These are phyloP conservation scores for Calocera cornea DNA, from an alignment of 768 basidiomycete genomes.

Conservation along the genomic window DNA sequence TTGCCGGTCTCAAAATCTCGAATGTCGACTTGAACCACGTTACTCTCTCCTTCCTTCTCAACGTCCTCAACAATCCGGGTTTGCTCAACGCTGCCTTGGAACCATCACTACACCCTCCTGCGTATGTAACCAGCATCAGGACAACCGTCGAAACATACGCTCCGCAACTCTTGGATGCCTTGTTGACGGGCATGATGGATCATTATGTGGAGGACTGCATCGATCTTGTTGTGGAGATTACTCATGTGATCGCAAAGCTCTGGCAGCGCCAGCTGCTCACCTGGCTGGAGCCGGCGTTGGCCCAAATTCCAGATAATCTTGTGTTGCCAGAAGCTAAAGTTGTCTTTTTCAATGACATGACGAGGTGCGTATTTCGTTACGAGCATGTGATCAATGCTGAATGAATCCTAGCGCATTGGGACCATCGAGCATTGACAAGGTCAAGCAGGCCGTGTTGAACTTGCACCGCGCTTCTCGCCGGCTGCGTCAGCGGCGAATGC, in stretches of 20 bases:
- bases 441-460: constrained; percentile 60
- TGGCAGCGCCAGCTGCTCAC: constrained; percentile 55
- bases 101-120: constrained; percentile 44
- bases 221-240: constrained; percentile 58
- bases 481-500: constrained; percentile 12
- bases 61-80: constrained; percentile 61
- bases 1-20: constrained; percentile 70
- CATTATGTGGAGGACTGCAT: constrained; percentile 81
- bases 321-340: constrained; percentile 53
- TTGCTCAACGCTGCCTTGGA: constrained; percentile 33
- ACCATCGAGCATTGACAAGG: constrained; percentile 55
- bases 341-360: constrained; percentile 60
- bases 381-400: constrained; percentile 9
- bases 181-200: constrained; percentile 66
- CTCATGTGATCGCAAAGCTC: constrained; percentile 50
- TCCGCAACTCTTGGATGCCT: constrained; percentile 47
- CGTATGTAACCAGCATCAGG: constrained; percentile 50
- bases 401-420: constrained; percentile 44
- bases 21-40: constrained; percentile 69
- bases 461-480: constrained; percentile 61
- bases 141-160: constrained; percentile 57
- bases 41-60: constrained; percentile 65
- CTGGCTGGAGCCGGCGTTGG: constrained; percentile 62
- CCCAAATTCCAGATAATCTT: constrained; percentile 47
- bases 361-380: constrained; percentile 41